A percentile compares a stretch with the other conserved stretches of the same genome.
phyloP scores from a whole-genome alignment of 2,329 filamentous ascomycete genomes.

The Aspergillus tanneri region DNA sequence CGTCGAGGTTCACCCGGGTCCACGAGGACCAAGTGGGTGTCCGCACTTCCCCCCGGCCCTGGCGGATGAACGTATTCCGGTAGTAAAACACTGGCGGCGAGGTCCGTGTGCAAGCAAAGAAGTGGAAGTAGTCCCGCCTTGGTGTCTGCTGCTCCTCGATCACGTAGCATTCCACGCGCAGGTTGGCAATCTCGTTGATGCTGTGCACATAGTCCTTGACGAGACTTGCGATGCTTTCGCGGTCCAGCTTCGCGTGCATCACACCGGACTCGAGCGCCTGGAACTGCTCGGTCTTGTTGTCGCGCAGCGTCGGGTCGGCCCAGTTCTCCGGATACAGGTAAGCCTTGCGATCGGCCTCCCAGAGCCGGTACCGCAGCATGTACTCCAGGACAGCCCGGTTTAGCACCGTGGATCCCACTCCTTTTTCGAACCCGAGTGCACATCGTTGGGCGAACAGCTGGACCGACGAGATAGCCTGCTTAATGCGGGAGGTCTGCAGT shows the following conservation, averaged over 20 bases:
- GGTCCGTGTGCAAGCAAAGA: background rate
- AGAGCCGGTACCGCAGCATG: conserved; percentile 3
- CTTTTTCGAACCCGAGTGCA: background rate
- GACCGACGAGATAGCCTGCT: conserved; percentile 1
- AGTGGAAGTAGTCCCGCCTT: background rate
- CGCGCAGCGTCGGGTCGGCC: conserved; percentile 3
- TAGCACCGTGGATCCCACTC: background rate
- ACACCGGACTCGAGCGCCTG: background rate
- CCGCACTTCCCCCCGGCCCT: background rate
- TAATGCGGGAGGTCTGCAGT: background rate
- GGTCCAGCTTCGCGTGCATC: background rate
- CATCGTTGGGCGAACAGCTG: conserved; percentile 5
- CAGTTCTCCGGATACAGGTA: conserved; percentile 10
- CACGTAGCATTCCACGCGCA: background rate
- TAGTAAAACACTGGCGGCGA: background rate
- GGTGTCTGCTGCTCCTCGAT: conserved; percentile 5
- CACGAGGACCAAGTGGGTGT: background rate
- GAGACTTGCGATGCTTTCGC: background rate
- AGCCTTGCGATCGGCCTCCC: conserved; percentile 7
- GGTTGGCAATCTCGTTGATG: background rate
- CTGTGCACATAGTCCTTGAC: conserved; percentile 1
- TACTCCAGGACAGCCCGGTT: background rate
- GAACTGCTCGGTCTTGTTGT: conserved; percentile 6
- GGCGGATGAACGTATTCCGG: background rate
- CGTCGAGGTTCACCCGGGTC: background rate